A percentile compares a stretch with the other conserved stretches of the same genome.
phyloP scores from a whole-genome alignment of 2,329 filamentous ascomycete species.

The Xylaria sp. region DNA sequence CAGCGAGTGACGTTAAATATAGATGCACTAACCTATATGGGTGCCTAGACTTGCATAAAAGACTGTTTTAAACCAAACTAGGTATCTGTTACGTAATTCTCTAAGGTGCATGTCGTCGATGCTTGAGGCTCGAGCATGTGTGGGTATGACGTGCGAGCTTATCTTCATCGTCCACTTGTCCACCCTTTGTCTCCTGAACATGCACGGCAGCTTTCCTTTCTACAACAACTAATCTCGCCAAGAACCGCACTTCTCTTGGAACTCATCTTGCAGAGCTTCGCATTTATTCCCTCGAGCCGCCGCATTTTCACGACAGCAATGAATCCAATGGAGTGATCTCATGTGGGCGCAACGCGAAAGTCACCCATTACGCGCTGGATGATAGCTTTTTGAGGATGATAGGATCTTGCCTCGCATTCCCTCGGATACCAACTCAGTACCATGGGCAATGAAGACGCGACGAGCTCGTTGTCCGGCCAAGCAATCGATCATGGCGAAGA shows the following conservation, averaged over 20 bases:
- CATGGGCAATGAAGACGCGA: constrained; percentile 32
- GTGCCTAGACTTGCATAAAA: too few species aligned
- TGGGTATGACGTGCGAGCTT: neutral
- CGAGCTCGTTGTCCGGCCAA: constrained; percentile 26
- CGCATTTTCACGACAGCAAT: constrained; percentile 4
- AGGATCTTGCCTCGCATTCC: constrained; percentile 10
- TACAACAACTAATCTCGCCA: neutral
- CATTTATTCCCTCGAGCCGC: neutral
- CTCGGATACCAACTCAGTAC: constrained; percentile 20
- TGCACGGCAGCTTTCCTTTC: neutral
- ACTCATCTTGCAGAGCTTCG: neutral
- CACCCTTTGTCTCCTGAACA: neutral
- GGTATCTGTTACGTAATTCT: too few species aligned
- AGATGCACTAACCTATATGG: too few species aligned
- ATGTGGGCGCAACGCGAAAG: constrained; percentile 8
- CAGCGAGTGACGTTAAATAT: too few species aligned
- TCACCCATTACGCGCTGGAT: constrained; percentile 6
- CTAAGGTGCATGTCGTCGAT: too few species aligned
- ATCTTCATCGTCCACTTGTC: neutral
- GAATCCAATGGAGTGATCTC: constrained; percentile 1
- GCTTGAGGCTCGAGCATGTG: neutral
- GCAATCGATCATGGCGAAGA: constrained; percentile 35
- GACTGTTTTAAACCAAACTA: too few species aligned
- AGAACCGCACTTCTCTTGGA: neutral
- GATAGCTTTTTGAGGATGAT: constrained; percentile 17